Base-by-base conservation (phyloP, 2,329 filamentous ascomycete genomes). In the Parascedosporium putredinis region DNA sequence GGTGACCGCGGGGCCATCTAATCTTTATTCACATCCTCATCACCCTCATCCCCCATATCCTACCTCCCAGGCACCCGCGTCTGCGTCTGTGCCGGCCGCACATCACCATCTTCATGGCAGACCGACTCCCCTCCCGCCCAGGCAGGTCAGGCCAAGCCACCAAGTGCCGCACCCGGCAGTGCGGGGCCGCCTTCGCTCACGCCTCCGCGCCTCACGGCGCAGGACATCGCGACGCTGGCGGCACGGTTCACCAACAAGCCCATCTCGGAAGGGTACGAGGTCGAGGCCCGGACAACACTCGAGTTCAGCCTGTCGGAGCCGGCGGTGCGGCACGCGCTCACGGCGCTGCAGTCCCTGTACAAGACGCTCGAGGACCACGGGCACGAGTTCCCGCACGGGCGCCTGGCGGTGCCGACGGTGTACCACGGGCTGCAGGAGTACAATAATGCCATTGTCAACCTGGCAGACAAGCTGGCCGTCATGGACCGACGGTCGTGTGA, bases 161-260 rank as follows among this genome's bases (percentile, higher is more conserved):
- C n/a, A n/a, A n/a, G n/a, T n/a, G n/a, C n/a, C n/a, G n/a, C n/a
- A n/a, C n/a, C n/a, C n/a, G n/a, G n/a, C n/a, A n/a, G n/a, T n/a
- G n/a, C n/a, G n/a, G 16, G 12, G n/a, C 34, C 33, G 9, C n/a
- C 14, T 4, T n/a, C 22, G 10, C 46, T 27, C 12, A 9, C 23
- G 20, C 23, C 23, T 60, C 51, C 23, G 33, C 33, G 12, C 33
- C 24, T 42, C 6, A n/a, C 55, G 31, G 52, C 56, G 40, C 43
- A 62, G 45, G 62, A 67, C 5, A 60, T 66, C 52, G 48, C 56
- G 20, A 57, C 64, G 31, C 65, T 71, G 44, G 62, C 60, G 44
- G 66, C 60, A 29, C 65, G 60, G 53, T 68, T 70, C 55, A 70
- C 68, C 16, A 69, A 62, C 47, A 71, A 70, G 46, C 68, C 67